Conservation (phyloP, 2,329 filamentous ascomycete genomes). For the Cytospora chrysosperma region DNA sequence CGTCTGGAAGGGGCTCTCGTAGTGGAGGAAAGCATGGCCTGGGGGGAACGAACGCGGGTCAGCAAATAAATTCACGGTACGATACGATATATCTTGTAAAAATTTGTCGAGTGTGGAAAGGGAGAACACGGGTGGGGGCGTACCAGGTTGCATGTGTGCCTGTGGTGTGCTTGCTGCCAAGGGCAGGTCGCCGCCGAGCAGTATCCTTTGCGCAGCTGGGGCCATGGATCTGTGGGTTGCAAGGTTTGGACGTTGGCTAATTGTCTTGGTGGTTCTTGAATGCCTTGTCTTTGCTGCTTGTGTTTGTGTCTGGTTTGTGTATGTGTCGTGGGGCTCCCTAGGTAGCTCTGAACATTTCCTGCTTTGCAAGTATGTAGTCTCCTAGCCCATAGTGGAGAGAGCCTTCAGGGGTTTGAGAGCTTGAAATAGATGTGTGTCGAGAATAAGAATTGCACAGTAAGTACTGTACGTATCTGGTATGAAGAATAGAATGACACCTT, state of each 20-base stretch:
- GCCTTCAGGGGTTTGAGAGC: neutral
- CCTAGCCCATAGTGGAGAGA: neutral
- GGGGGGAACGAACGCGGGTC: neutral
- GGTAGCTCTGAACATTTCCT: neutral
- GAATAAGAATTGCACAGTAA: no score
- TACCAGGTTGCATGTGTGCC: neutral
- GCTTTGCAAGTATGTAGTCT: neutral
- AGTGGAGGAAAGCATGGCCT: slow-evolving; percentile 12
- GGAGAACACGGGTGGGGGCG: neutral
- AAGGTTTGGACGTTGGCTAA: no score
- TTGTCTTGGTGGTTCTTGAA: neutral
- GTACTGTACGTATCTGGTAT: neutral
- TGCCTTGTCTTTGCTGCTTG: no score
- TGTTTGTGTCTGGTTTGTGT: no score
- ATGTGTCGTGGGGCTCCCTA: no score
- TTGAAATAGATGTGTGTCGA: neutral
- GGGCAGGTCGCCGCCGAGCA: slow-evolving; percentile 10
- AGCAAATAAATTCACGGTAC: neutral
- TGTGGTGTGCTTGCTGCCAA: neutral
- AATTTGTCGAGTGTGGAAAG: neutral
- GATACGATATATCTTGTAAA: no score
- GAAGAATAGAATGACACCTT: neutral
- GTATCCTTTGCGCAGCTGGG: slow-evolving; percentile 12
- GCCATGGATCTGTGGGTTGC: no score
- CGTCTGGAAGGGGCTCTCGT: slow-evolving; percentile 17